Evolutionary conservation across 805 yeast genomes (phyloP), one percentile per base, ranked within the genome.

Genomic region (Candida schatavii): DNA sequence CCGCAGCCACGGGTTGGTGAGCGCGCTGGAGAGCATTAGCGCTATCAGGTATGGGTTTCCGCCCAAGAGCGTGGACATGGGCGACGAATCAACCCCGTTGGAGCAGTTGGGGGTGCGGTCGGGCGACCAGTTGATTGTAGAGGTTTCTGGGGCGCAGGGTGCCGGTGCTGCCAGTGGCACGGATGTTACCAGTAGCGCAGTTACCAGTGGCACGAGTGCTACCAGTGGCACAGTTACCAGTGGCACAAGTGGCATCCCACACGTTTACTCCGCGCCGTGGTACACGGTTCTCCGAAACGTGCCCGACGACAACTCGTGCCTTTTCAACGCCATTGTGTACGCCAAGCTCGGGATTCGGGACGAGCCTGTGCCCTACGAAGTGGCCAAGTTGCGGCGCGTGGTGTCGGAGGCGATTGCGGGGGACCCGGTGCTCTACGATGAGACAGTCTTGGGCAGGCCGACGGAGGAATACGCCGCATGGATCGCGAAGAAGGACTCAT

Each of bases 301-400:
- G 43, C 83, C 86, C 0, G 89, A 85, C 55, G 91, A 85, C 58
- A 85, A 85, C 55, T 83, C 91, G 6, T 85, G 95, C 55, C 61
- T 85, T 41, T 85, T 85, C 63, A 78, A 84, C 50, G 72, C 90
- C 0, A 68, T 85, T 2, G 69, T 81, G 2, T 79, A 77, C 50
- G 75, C 80, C 10, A 55, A 73, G 2, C 64, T 49, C 26, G 66
- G 65, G 5, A 19, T 38, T 3, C 22, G 30, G 15, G 22, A 14
- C 10, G 31, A 23, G 4, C 9, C 21, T 4, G 35, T 31, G 21
- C 38, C 22, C 15, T n/a, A 22, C 13, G 41, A 30, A 25, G 75
- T 78, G 15, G 52, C 59, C 5, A 74, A 76, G 36, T 59, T 85
- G 27, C 66, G 93, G 23, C 54, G 68, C 2, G 55, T 78, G 4